Evolutionary conservation across 345 rosid genomes (phyloP).

Genomic region (Clarkia xantiana): DNA sequence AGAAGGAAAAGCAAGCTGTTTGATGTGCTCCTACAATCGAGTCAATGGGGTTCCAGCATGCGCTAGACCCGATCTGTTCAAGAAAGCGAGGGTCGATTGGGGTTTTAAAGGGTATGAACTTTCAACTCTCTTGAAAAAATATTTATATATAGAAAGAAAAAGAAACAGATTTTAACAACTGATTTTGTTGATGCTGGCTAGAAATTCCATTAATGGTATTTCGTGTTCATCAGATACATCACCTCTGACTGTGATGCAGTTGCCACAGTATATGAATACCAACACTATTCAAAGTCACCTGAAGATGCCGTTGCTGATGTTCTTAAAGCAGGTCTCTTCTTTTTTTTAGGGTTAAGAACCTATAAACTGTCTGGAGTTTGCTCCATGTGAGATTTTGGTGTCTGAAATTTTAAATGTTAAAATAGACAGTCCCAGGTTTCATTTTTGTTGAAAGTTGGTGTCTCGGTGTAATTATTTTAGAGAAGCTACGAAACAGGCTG

Average conservation of each 20-base stretch:
- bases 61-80: constrained; percentile 45
- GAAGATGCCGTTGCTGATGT: constrained; percentile 73
- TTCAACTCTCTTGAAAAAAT: background rate
- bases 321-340: constrained; percentile 58
- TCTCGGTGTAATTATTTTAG: too few relatives aligned
- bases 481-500: too few relatives aligned
- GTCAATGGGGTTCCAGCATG: constrained; percentile 90
- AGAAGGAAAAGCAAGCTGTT: constrained; percentile 84
- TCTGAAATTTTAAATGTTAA: too few relatives aligned
- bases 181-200: background rate
- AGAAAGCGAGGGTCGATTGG: constrained; percentile 70
- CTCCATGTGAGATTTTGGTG: too few relatives aligned
- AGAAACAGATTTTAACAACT: background rate
- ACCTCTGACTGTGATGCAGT: constrained; percentile 96
- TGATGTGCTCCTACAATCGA: constrained; percentile 86
- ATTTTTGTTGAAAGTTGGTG: too few relatives aligned
- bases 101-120: constrained; percentile 58
- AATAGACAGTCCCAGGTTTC: too few relatives aligned
- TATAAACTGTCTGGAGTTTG: too few relatives aligned
- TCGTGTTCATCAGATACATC: constrained; percentile 49
- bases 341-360: too few relatives aligned
- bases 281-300: constrained; percentile 42
- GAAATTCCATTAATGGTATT: constrained; percentile 2
- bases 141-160: background rate
- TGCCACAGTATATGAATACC: constrained; percentile 66